phyloP scores from a whole-genome alignment of 2,329 filamentous ascomycete species.

The Fusarium anthophilum region DNA sequence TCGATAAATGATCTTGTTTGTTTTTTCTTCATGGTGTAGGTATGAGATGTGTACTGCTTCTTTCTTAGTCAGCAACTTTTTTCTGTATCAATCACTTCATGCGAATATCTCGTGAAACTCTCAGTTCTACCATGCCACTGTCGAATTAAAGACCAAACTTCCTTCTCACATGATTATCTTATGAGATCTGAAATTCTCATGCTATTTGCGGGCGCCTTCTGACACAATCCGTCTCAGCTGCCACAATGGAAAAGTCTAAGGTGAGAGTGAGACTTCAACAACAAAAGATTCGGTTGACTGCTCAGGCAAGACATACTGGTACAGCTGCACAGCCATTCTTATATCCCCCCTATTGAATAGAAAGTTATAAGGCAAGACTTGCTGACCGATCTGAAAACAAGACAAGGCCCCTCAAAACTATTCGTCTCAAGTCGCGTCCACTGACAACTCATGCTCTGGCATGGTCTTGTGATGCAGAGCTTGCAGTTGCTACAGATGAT shows the following conservation, averaged over 20 bases:
- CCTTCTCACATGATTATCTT: neutral
- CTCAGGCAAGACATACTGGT: neutral
- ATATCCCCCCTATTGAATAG: neutral
- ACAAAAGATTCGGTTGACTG: neutral
- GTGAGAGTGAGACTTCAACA: slow-evolving; percentile 32
- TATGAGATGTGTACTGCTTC: neutral
- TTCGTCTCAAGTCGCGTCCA: slow-evolving; percentile 55
- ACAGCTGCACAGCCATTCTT: neutral
- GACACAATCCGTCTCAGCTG: neutral
- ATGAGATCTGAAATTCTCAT: neutral
- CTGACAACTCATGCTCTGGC: slow-evolving; percentile 55
- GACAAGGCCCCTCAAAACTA: slow-evolving; percentile 59
- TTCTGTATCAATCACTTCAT: slow-evolving; percentile 31
- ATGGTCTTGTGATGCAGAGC: slow-evolving; percentile 67
- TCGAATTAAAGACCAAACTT: neutral
- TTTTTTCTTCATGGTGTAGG: neutral
- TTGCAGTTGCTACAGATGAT: slow-evolving; percentile 67
- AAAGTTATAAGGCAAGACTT: neutral
- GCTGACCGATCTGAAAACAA: slow-evolving; percentile 24
- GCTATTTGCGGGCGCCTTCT: neutral
- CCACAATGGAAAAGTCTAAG: slow-evolving; percentile 42
- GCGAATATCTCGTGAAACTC: neutral
- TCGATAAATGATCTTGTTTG: neutral
- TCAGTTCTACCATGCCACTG: neutral
- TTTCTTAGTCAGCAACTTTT: slow-evolving; percentile 39